A percentile compares a stretch with the other conserved stretches of the same genome.
These are phyloP conservation scores for Exserohilum turcica DNA, from an alignment of 2,329 filamentous ascomycete genomes.

Conservation along the genomic window DNA sequence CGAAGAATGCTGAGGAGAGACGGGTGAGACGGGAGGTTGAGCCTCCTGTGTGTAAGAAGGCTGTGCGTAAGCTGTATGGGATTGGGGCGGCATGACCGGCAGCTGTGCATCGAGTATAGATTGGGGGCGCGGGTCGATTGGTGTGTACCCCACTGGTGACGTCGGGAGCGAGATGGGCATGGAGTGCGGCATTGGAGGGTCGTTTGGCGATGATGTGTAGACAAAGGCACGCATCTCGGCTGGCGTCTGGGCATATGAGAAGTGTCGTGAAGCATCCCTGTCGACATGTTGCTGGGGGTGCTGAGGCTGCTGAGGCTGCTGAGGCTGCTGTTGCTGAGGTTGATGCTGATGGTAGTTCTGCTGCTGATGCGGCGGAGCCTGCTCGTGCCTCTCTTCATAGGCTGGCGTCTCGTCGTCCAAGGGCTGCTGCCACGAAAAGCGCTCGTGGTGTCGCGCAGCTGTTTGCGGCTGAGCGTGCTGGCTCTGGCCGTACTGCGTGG, in stretches of 20 bases:
- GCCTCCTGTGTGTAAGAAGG: slow-evolving; percentile 33
- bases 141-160: slow-evolving; percentile 30
- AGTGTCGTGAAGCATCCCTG: slow-evolving; percentile 32
- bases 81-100: slow-evolving; percentile 30
- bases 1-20: slow-evolving; percentile 28
- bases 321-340: not conserved
- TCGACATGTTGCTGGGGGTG: slow-evolving; percentile 20
- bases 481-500: slow-evolving; percentile 25
- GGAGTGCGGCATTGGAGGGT: slow-evolving; percentile 32
- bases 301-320: slow-evolving; percentile 3
- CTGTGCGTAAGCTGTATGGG: slow-evolving; percentile 24
- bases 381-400: slow-evolving; percentile 16
- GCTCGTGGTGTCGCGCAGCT: slow-evolving; percentile 25
- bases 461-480: slow-evolving; percentile 23
- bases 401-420: slow-evolving; percentile 24
- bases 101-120: slow-evolving; percentile 31
- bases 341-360: slow-evolving; percentile 7
- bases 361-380: not conserved
- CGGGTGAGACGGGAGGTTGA: slow-evolving; percentile 32
- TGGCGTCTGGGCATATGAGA: slow-evolving; percentile 46
- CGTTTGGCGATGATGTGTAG: slow-evolving; percentile 32
- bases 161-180: slow-evolving; percentile 26
- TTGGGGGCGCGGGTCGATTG: slow-evolving; percentile 35
- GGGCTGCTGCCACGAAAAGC: slow-evolving; percentile 45
- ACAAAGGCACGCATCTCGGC: slow-evolving; percentile 38